Evolutionary conservation across 371 early-diverging fungal genomes (phyloP).

Genomic region (Massospora cicadina): DNA sequence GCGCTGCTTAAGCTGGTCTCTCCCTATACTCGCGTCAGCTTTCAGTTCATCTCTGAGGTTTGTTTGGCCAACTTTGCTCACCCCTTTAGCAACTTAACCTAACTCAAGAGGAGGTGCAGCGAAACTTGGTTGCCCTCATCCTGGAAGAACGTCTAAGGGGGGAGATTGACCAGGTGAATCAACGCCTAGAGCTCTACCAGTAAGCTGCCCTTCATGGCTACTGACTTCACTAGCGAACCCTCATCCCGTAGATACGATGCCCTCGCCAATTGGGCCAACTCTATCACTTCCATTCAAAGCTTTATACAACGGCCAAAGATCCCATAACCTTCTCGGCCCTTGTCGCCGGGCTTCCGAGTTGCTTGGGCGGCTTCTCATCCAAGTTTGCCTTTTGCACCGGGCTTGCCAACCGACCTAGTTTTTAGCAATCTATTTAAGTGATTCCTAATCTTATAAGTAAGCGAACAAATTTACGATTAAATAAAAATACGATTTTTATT

Average conservation of each 20-base stretch:
- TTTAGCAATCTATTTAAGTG: too few species aligned
- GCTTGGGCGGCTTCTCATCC: too few species aligned
- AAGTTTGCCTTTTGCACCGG: too few species aligned
- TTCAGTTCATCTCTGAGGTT: constrained; percentile 52
- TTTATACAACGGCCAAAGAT: too few species aligned
- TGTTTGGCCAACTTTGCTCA: constrained; percentile 7
- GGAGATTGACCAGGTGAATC: constrained; percentile 69
- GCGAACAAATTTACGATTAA: too few species aligned
- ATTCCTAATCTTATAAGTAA: too few species aligned
- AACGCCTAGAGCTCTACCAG: constrained; percentile 30
- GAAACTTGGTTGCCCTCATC: constrained; percentile 64
- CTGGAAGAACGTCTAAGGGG: constrained; percentile 69
- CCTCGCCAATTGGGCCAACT: background rate
- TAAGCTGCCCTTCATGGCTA: background rate
- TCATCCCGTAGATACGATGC: background rate
- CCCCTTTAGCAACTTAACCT: constrained; percentile 51
- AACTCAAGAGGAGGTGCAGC: constrained; percentile 55
- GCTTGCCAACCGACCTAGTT: too few species aligned
- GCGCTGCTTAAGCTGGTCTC: constrained; percentile 44
- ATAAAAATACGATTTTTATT: too few species aligned
- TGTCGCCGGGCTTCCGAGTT: too few species aligned
- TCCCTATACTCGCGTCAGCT: background rate
- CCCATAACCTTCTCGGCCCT: too few species aligned
- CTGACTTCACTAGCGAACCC: background rate
- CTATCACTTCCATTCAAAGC: too few species aligned